Evolutionary conservation across 768 basidiomycete genomes (phyloP).

Genomic region (Lanmaoa pseudosensibilis): DNA sequence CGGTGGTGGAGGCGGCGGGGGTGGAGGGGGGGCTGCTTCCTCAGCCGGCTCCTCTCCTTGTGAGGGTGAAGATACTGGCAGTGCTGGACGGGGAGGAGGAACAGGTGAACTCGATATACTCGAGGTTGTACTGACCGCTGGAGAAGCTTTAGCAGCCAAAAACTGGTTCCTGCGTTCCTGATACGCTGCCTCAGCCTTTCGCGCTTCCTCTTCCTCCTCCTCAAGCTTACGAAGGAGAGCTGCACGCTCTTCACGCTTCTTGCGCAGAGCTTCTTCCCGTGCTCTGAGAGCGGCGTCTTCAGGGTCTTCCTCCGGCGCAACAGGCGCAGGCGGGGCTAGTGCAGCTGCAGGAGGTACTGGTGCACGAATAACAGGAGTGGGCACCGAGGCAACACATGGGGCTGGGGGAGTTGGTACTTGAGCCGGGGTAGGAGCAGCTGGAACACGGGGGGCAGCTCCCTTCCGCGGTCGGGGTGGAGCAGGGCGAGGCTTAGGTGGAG

Average conservation of each 20-base stretch:
- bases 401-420: conserved; percentile 22
- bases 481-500: conserved; percentile 32
- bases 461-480: conserved; percentile 39
- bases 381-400: conserved; percentile 24
- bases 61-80: conserved; percentile 24
- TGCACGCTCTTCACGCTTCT: conserved; percentile 70
- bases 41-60: conserved; percentile 14
- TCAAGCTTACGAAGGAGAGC: conserved; percentile 72
- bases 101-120: conserved; percentile 34
- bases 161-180: conserved; percentile 34
- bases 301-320: conserved; percentile 58
- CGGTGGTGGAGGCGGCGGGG: conserved; percentile 34
- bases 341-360: conserved; percentile 51
- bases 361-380: conserved; percentile 23
- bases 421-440: conserved; percentile 24
- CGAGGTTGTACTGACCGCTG: conserved; percentile 29
- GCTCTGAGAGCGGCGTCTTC: conserved; percentile 72
- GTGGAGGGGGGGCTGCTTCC: conserved; percentile 33
- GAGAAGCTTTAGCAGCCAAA: conserved; percentile 40
- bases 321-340: conserved; percentile 42
- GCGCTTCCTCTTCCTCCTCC: conserved; percentile 60
- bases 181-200: conserved; percentile 44
- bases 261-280: conserved; percentile 69
- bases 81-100: conserved; percentile 36
- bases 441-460: conserved; percentile 10